phyloP scores from a whole-genome alignment of 2,329 filamentous ascomycete species.

The Pestalotiopsis sp. region DNA sequence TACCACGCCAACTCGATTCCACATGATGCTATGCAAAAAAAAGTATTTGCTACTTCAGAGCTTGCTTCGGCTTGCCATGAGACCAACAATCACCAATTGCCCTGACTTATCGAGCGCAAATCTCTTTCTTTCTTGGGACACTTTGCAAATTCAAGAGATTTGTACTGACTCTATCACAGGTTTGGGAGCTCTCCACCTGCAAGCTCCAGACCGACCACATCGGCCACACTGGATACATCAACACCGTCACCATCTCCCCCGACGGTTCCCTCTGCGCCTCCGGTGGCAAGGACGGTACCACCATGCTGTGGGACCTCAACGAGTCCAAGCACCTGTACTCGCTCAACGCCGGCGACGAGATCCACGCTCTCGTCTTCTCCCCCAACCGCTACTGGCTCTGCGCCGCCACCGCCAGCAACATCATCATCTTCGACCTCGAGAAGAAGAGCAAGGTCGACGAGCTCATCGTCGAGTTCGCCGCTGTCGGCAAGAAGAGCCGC shows the following conservation, averaged over 20 bases:
- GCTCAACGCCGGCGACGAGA: slow-evolving; percentile 98
- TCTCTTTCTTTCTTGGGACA: slow-evolving; percentile 16
- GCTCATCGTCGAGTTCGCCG: slow-evolving; percentile 97
- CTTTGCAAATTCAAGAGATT: not conserved
- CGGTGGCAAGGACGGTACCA: slow-evolving; percentile 99
- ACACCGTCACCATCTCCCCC: slow-evolving; percentile 99
- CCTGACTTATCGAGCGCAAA: slow-evolving; percentile 62
- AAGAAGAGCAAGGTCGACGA: slow-evolving; percentile 99
- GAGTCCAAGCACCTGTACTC: slow-evolving; percentile 99
- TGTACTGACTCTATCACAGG: slow-evolving; percentile 54
- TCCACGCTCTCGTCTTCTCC: slow-evolving; percentile 99
- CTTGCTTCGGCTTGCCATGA: slow-evolving; percentile 82
- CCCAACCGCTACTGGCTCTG: slow-evolving; percentile 99
- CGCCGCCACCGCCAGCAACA: slow-evolving; percentile 94
- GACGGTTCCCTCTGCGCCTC: slow-evolving; percentile 99
- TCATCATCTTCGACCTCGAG: slow-evolving; percentile 99
- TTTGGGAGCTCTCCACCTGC: slow-evolving; percentile 99
- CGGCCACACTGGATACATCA: slow-evolving; percentile 99
- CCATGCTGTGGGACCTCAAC: slow-evolving; percentile 99
- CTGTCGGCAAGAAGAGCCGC: slow-evolving; percentile 97
- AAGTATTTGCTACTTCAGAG: slow-evolving; percentile 99
- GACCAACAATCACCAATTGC: slow-evolving; percentile 89
- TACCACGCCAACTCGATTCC: slow-evolving; percentile 33
- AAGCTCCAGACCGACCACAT: slow-evolving; percentile 99
- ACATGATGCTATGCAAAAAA: slow-evolving; percentile 88